Conservation (phyloP, 257 asterid species). For the Nicotiana obtusifolia region DNA sequence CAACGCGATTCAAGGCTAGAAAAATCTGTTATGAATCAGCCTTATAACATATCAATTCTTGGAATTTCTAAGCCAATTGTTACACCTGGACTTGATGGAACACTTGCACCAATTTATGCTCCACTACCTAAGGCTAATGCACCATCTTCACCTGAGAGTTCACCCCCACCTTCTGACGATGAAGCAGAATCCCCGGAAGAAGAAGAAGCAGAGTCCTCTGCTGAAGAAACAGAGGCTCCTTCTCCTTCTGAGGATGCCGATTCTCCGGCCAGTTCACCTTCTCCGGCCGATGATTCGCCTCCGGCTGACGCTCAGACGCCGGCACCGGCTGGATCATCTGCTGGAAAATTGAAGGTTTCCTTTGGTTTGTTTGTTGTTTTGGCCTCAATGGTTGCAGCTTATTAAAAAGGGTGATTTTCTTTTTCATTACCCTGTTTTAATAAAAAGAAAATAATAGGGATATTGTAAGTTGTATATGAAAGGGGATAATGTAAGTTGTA, state of each 20-base stretch:
- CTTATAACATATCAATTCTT: conserved; percentile 69
- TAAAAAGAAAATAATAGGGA: not conserved
- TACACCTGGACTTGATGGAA: conserved; percentile 53
- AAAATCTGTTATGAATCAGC: conserved; percentile 38
- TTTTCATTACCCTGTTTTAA: too few relatives aligned
- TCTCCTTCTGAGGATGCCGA: not conserved
- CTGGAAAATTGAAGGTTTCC: not conserved
- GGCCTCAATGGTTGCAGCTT: not conserved
- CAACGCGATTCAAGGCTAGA: conserved; percentile 22
- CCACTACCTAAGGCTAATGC: not conserved
- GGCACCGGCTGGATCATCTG: not conserved
- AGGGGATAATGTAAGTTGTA: not conserved
- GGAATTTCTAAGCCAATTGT: conserved; percentile 42
- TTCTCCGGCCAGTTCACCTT: not conserved
- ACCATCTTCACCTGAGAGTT: not conserved
- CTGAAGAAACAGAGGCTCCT: not conserved
- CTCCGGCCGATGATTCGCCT: not conserved
- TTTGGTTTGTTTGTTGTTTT: conserved; percentile 7
- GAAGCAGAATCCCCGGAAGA: not conserved
- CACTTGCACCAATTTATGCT: not conserved
- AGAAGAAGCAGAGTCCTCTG: not conserved
- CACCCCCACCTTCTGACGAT: not conserved
- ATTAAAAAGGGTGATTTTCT: not conserved
- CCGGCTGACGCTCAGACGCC: not conserved
- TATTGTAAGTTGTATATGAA: not conserved